A percentile compares a stretch with the other conserved stretches of the same genome.
These are phyloP conservation scores for Castanopsis chinensis DNA, from an alignment of 306 rosid genomes.

Conservation along the genomic window DNA sequence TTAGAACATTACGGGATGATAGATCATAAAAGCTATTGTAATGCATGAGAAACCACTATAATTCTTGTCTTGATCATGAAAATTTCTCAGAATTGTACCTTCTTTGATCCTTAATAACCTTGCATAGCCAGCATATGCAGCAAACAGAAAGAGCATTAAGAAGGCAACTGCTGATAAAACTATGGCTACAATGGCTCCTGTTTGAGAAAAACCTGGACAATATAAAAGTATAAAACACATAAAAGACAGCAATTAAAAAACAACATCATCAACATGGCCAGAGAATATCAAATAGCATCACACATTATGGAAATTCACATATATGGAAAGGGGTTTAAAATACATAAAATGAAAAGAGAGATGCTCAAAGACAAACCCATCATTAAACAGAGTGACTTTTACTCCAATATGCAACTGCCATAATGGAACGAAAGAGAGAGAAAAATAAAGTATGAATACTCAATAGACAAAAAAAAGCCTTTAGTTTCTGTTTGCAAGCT, in stretches of 20 bases:
- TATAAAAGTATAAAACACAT: not conserved
- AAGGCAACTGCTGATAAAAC: slow-evolving; percentile 57
- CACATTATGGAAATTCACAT: not conserved
- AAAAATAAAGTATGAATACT: not conserved
- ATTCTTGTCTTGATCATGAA: not conserved
- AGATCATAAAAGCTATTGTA: not conserved
- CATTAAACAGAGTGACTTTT: not conserved
- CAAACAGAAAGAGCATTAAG: slow-evolving; percentile 45
- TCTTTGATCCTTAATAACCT: slow-evolving; percentile 38
- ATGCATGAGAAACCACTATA: not conserved
- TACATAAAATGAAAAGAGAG: not conserved
- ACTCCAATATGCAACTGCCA: not conserved
- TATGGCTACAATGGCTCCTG: slow-evolving; percentile 48
- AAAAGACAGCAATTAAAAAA: not conserved
- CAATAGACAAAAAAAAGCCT: not conserved
- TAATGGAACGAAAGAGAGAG: not conserved
- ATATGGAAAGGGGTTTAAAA: not conserved
- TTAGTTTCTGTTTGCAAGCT: slow-evolving; percentile 8
- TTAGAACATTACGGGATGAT: not conserved
- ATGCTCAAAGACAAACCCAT: too few species aligned
- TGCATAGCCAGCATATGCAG: slow-evolving; percentile 47
- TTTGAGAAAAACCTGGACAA: slow-evolving; percentile 43
- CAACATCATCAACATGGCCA: not conserved
- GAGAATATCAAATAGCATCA: not conserved
- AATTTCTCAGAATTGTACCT: slow-evolving; percentile 27